Evolutionary conservation across 1,284 basidiomycete genomes (phyloP).

Genomic region (Cutaneotrichosporon sp.): DNA sequence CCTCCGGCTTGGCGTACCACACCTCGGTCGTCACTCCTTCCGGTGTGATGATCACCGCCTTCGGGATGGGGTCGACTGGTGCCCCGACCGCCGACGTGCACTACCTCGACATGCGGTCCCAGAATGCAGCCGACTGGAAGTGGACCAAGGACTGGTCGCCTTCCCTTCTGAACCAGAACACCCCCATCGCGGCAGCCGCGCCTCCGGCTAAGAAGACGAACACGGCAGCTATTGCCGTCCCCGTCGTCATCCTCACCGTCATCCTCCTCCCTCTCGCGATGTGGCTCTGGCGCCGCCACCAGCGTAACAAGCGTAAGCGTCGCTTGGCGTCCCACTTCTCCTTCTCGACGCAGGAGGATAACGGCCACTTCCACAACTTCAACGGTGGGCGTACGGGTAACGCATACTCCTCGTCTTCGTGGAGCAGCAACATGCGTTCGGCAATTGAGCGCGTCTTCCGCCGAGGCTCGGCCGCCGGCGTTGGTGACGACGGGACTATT

Average conservation of each 20-base stretch:
- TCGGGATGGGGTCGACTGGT: conserved; percentile 41
- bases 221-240: conserved; percentile 44
- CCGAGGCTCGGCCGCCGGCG: conserved; percentile 21
- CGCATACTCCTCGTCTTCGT: conserved; percentile 33
- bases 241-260: conserved; percentile 39
- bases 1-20: conserved; percentile 47
- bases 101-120: conserved; percentile 51
- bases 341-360: conserved; percentile 48
- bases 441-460: conserved; percentile 30
- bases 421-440: conserved; percentile 28
- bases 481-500: conserved; percentile 28
- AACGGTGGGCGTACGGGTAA: conserved; percentile 24
- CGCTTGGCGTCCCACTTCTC: conserved; percentile 52
- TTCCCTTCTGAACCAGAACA: conserved; percentile 36
- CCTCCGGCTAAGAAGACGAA: conserved; percentile 16
- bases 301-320: conserved; percentile 43
- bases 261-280: conserved; percentile 40
- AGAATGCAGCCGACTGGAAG: conserved; percentile 35
- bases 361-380: conserved; percentile 28
- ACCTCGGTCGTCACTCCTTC: conserved; percentile 50
- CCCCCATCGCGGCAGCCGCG: conserved; percentile 11
- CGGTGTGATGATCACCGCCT: conserved; percentile 52
- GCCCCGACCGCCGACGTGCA: conserved; percentile 37
- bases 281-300: conserved; percentile 44
- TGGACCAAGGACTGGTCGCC: conserved; percentile 48